Conservation (phyloP, 805 yeast genomes). For the Limtongia smithiae region DNA sequence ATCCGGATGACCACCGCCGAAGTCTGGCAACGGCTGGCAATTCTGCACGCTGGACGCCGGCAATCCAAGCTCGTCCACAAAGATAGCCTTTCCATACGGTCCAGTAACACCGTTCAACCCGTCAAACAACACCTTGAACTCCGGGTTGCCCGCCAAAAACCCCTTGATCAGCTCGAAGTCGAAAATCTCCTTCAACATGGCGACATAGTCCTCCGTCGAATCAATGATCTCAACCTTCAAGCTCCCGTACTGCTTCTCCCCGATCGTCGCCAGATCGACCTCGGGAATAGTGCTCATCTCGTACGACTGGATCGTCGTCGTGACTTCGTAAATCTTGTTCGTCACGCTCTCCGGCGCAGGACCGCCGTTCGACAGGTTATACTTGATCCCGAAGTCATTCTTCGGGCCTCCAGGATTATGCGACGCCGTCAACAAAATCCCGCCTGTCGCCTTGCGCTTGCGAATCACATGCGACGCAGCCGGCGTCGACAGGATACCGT, state of each 20-base stretch:
- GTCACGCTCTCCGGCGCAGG: slow-evolving; percentile 98
- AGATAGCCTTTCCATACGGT: slow-evolving; percentile 84
- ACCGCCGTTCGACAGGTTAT: slow-evolving; percentile 92
- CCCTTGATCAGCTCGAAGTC: slow-evolving; percentile 77
- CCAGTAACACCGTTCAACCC: slow-evolving; percentile 95
- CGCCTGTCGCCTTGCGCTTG: slow-evolving; percentile 71
- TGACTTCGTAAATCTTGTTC: slow-evolving; percentile 71
- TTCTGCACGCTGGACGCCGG: slow-evolving; percentile 72
- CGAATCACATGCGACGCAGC: slow-evolving; percentile 94
- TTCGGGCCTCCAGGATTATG: slow-evolving; percentile 95
- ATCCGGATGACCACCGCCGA: slow-evolving; percentile 97
- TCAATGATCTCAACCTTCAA: slow-evolving; percentile 78
- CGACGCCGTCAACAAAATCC: slow-evolving; percentile 91
- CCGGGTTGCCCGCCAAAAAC: slow-evolving; percentile 54
- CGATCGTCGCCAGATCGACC: slow-evolving; percentile 59
- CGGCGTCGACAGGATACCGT: slow-evolving; percentile 89
- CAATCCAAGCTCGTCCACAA: slow-evolving; percentile 79
- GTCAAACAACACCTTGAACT: slow-evolving; percentile 78
- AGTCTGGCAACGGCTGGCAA: slow-evolving; percentile 75
- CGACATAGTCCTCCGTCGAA: slow-evolving; percentile 72
- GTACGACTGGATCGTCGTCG: slow-evolving; percentile 58
- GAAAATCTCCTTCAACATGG: slow-evolving; percentile 76
- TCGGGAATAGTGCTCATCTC: slow-evolving; percentile 58
- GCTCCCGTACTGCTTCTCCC: slow-evolving; percentile 51
- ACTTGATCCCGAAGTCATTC: slow-evolving; percentile 91